Evolutionary conservation across 768 basidiomycete species (phyloP).

Genomic region (Lactarius hatsudake): DNA sequence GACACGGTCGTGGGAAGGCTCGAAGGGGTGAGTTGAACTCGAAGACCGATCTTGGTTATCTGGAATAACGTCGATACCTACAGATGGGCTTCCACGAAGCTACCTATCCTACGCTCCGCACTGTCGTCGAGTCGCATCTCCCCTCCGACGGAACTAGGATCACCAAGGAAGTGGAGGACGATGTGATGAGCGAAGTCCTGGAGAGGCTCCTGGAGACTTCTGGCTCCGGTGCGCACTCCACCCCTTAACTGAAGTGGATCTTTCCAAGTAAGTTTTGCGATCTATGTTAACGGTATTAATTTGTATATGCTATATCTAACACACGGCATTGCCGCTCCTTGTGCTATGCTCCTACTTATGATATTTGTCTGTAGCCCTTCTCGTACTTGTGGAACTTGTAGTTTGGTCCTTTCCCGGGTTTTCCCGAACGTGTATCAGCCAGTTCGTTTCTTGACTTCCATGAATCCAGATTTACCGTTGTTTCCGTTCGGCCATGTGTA

Average conservation of each 20-base stretch:
- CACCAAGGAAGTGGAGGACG: conserved; percentile 58
- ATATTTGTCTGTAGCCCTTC: conserved; percentile 10
- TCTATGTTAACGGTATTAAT: neutral
- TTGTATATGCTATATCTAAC: conserved; percentile 4
- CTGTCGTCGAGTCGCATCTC: conserved; percentile 43
- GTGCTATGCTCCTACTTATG: conserved; percentile 6
- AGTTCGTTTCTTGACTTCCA: neutral
- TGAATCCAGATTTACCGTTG: neutral
- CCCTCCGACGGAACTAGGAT: conserved; percentile 42
- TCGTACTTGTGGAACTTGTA: neutral
- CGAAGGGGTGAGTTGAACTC: conserved; percentile 53
- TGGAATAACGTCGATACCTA: conserved; percentile 14
- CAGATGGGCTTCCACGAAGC: conserved; percentile 72
- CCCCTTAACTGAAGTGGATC: neutral
- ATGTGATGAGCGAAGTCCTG: conserved; percentile 60
- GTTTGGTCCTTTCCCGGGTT: neutral
- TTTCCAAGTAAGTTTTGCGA: neutral
- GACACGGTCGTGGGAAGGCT: conserved; percentile 34
- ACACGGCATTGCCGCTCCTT: neutral
- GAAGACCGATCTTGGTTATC: conserved; percentile 4
- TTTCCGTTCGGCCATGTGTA: neutral
- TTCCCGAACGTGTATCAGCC: neutral
- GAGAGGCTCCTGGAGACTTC: conserved; percentile 51
- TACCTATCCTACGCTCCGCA: conserved; percentile 49
- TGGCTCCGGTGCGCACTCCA: conserved; percentile 9